These are phyloP conservation scores for Phialophora tarda DNA, from an alignment of 2,329 filamentous ascomycete genomes.

Conservation along the genomic window DNA sequence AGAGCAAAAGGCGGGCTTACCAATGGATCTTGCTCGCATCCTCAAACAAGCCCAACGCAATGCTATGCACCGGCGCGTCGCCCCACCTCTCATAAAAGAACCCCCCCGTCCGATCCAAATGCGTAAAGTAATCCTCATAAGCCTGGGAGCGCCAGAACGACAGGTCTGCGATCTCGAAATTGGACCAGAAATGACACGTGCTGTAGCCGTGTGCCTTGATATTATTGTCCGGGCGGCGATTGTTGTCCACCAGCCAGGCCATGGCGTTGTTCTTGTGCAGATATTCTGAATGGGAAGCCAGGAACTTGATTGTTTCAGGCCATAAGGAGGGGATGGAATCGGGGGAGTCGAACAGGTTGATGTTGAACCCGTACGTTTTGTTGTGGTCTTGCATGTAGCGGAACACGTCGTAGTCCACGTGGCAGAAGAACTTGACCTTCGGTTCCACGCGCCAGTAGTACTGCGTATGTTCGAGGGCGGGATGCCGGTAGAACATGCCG, in stretches of 20 bases:
- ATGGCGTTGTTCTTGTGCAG: slow-evolving; percentile 83
- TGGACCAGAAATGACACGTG: slow-evolving; percentile 99
- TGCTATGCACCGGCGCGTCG: slow-evolving; percentile 94
- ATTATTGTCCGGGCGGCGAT: slow-evolving; percentile 78
- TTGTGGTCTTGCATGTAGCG: slow-evolving; percentile 97
- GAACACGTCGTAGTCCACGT: slow-evolving; percentile 98
- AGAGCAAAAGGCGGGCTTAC: slow-evolving; percentile 58
- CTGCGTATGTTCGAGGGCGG: slow-evolving; percentile 77
- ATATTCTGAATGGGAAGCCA: slow-evolving; percentile 81
- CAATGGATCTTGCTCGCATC: slow-evolving; percentile 91
- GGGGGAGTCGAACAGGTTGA: slow-evolving; percentile 93
- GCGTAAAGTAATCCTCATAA: slow-evolving; percentile 96
- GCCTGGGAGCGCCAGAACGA: slow-evolving; percentile 86
- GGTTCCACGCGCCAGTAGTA: slow-evolving; percentile 99
- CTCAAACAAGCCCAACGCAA: slow-evolving; percentile 89
- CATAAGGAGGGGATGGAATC: slow-evolving; percentile 85
- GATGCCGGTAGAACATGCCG: slow-evolving; percentile 96
- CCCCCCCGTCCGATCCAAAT: slow-evolving; percentile 88
- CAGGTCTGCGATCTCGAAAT: slow-evolving; percentile 96
- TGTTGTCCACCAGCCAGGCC: slow-evolving; percentile 81
- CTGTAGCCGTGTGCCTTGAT: slow-evolving; percentile 87
- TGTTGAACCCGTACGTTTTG: slow-evolving; percentile 98
- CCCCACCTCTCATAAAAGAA: slow-evolving; percentile 99
- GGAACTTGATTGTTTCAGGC: slow-evolving; percentile 93
- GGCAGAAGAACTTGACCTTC: slow-evolving; percentile 98